Base-by-base conservation (phyloP, 1,284 basidiomycete species). In the Ceratobasidium sp. region DNA sequence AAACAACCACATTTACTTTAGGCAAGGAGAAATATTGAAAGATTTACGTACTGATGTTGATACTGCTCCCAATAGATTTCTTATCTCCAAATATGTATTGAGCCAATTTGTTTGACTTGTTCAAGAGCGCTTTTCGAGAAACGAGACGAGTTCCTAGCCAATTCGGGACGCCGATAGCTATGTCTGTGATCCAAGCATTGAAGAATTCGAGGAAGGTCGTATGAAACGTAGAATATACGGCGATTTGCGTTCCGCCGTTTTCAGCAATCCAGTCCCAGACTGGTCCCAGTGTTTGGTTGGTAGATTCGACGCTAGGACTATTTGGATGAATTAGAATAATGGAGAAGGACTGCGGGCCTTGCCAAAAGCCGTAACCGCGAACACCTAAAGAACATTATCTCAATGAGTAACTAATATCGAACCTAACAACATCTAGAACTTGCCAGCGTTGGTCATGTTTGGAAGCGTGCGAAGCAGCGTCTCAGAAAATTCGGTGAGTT, bases 151-250 rank as follows among this genome's bases (percentile, higher is more conserved):
- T 36, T 2, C 33, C 31, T 1, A 67, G 15, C 64, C 51, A 67
- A 9, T 17, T 11, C 9, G 50, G 33, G 3, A 14, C n/a, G 9
- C 29, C 64, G n/a, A 67, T 27, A 1, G 14, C 1, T 7, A n/a
- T n/a, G 8, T 51, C 50, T 6, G 2, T 41, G 11, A 67, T 45
- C 50, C 22, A 67, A 24, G 1, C 5, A 19, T 27, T 44, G 19
- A 67, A 67, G 29, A 67, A 17, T 29, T 56, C 24, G 24, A 36
- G 54, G 36, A 56, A 67, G 11, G 64, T 67, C 15, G 64, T 33
- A 44, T 67, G 50, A n/a, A 29, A 3, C 19, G 31, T 24, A 3
- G 50, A 31, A 5, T 5, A 11, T 11, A 50, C 53, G 33, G 9
- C 3, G 14, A 29, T 24, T 45, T 53, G 31, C 6, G 64, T 56